A percentile compares a stretch with the other conserved stretches of the same genome.
Evolutionary conservation across 2,329 filamentous ascomycete species (phyloP).

Genomic region (Teratosphaeria pseudoeucalypti): DNA sequence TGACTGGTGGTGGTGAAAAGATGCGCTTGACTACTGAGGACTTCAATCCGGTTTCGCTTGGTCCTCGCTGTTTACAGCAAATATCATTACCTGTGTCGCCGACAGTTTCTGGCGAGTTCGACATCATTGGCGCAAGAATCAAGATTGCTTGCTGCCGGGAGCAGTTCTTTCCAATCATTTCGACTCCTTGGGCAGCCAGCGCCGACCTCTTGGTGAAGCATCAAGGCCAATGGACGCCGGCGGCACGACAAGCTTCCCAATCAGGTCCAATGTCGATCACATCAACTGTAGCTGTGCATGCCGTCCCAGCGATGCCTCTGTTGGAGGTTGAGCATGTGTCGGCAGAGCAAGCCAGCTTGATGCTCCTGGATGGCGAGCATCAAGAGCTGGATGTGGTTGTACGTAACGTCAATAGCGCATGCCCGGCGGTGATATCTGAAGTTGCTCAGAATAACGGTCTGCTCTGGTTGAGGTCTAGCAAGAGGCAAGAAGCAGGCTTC

Average conservation of each 20-base stretch:
- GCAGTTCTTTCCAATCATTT: constrained; percentile 74
- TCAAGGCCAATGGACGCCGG: constrained; percentile 7
- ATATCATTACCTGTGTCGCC: constrained; percentile 62
- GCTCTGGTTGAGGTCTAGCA: constrained; percentile 38
- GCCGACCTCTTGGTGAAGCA: constrained; percentile 62
- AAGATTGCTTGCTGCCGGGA: constrained; percentile 74
- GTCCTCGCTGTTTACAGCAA: constrained; percentile 73
- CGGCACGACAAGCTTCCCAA: neutral
- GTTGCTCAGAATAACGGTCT: neutral
- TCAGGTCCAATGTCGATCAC: constrained; percentile 1
- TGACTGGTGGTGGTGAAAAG: constrained; percentile 50
- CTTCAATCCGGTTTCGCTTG: constrained; percentile 55
- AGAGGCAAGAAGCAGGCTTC: neutral
- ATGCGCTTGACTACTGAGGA: constrained; percentile 55
- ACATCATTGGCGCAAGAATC: constrained; percentile 66
- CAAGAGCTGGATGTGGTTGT: constrained; percentile 68
- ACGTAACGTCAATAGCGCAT: constrained; percentile 44
- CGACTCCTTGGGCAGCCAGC: constrained; percentile 62
- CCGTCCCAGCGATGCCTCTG: constrained; percentile 70
- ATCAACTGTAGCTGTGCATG: constrained; percentile 36
- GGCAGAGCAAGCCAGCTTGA: constrained; percentile 58
- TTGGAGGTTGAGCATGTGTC: constrained; percentile 66
- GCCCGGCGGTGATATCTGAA: neutral
- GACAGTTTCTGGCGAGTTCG: constrained; percentile 55
- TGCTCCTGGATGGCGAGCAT: constrained; percentile 85